Evolutionary conservation across 2,329 filamentous ascomycete species (phyloP), one percentile per base, ranked within the genome.

Genomic region (Diaporthe citriasiana): DNA sequence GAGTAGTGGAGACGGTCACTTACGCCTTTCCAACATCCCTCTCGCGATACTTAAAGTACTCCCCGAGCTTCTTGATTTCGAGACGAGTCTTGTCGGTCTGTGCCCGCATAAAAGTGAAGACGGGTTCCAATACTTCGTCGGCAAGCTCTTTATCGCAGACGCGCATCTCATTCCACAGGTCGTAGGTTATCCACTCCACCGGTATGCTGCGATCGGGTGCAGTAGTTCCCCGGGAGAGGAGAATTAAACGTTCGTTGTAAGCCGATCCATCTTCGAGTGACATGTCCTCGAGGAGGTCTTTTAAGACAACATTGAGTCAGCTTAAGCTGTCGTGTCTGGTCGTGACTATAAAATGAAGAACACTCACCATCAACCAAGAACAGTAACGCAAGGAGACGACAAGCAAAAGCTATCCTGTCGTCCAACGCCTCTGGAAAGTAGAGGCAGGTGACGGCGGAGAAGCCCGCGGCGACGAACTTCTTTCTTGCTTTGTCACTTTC

Each of bases 301-400:
- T 27, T 53, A 10, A 17, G n/a, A 40, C 5, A 1, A 2, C 1
- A 3, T 25, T 15, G 3, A 13, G 10, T 60, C 3, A 51, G 40
- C 10, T n/a, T 1, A n/a, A 50, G 55, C 55, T 50, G 8, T 27
- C 6, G 1, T 22, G 17, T 38, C 1, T 3, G 30, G 9, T 2
- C 3, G 1, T 4, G 0, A 17, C 13, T 30, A 4, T 0, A 7
- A 3, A 38, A 13, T 7, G 8, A 65, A 33, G 10, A 9, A 42
- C 7, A 65, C 81, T 71, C 78, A 84, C 84, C 85, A 76, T 87
- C 84, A 38, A 86, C 80, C 1, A 87, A 73, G 71, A 87, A 87
- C 1, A 85, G 75, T 1, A 85, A 38, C 0, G 84, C 84, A 8
- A 85, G 72, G 0, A 87, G 78, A 4, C 79, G 77, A 75, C 83